Base-by-base conservation (phyloP, 2,329 filamentous ascomycete genomes). In the Celoporthe dispersa region DNA sequence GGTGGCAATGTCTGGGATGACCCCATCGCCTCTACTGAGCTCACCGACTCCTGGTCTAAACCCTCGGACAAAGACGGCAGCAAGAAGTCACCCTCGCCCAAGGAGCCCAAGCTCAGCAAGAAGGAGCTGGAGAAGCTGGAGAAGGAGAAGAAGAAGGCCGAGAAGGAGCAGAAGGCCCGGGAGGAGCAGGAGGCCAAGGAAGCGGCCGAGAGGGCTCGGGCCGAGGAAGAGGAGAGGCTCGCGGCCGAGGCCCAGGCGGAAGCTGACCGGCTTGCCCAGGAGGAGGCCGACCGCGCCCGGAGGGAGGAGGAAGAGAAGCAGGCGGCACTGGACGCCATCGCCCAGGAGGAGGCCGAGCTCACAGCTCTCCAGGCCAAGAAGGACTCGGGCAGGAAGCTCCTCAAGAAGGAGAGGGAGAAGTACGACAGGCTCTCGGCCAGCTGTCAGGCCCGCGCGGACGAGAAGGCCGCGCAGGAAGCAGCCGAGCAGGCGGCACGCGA, bases 101-200 rank as follows among this genome's bases (percentile, higher is more conserved):
- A 84, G 71, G 80, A 82, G 67, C 78, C 80, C 11, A 86, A 83
- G 75, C 77, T 86, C 57, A 82, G 76, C 75, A 84, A 84, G 73
- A 86, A 84, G 71, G 85, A 87, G 51, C 61, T 76, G 11, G 71
- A 74, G 35, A 73, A 70, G 69, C 75, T 80, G 2, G 76, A 77
- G 53, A 74, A 68, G 62, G 75, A 73, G 70, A 72, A 76, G 72
- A 74, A 73, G 53, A 75, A 75, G 69, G 75, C 68, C 48, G 73
- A 76, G 41, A 73, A 74, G 68, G 74, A 75, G 67, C 75, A 76
- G 72, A 69, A 69, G 48, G 67, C 68, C 22, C 69, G 67, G 25
- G 71, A 71, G 31, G 68, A 63, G 53, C 66, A 70, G 31, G 71
- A 72, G 62, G 71, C 71, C 28, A 68, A 72, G 57, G 71, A 72